Base-by-base conservation (phyloP, 140 eudicot genomes). In the Bidens hawaiensis region DNA sequence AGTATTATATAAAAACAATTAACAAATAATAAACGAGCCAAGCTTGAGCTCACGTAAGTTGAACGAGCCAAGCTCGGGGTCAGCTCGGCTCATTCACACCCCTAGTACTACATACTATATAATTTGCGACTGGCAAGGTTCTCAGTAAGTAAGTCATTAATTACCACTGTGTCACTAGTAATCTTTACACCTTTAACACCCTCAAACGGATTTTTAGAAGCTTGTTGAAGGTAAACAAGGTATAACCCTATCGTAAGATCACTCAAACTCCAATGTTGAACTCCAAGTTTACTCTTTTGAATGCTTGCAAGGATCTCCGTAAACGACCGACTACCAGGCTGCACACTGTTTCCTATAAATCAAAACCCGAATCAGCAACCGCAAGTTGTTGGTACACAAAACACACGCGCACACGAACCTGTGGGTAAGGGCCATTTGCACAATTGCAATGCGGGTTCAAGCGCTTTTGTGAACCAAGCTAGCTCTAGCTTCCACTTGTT, bases 211-310 rank as follows among this genome's bases (percentile, higher is more conserved):
- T 68, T 74, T 49, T 75, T 75, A 34, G 99, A 85, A 27, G 99
- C 94, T 79, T 94, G 99, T 63, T 76, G 88, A 61, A 94, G 90
- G 84, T 94, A 88, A 9, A 94, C 71, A 57, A 94, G 97, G 66
- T 82, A 94, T 64, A 94, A 78, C 43, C 99, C 99, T 19, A 94
- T 72, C 1, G 99, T 94, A 67, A 94, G 95, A 81, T 94, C 99
- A 76, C 95, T 79, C 48, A 94, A 76, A 74, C 97, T 85, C 99
- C 99, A 94, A 70, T 83, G 87, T 57, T 88, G 88, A 47, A 94
- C 74, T 65, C 99, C 97, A 68, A 81, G 75, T 76, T 88, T 88
- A 64, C 97, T 88, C 56, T 81, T 76, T 75, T 88, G 99, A 55
- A 94, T 83, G 73, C 94, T 83, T 21, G 99, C 80, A 48, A 81